Base-by-base conservation (phyloP, 2,329 filamentous ascomycete species). In the Paraphoma chrysanthemicola region DNA sequence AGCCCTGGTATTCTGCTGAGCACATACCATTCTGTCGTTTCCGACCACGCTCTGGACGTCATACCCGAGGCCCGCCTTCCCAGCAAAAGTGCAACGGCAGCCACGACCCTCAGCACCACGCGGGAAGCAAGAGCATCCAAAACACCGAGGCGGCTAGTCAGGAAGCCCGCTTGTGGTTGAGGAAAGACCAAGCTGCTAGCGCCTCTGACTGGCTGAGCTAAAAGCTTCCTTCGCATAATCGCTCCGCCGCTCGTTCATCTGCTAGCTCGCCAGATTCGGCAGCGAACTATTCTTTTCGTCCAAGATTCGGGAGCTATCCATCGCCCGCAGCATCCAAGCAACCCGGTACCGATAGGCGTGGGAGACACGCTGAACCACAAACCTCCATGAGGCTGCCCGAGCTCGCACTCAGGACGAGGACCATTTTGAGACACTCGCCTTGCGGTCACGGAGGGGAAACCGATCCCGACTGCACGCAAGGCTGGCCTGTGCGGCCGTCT, bases 21-120 rank as follows among this genome's bases (percentile, higher is more conserved):
- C 58, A 62, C 59, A 63, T 62, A 64, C 57, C 62, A 50, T 68
- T 57, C 64, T 63, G 64, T 67, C 60, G 63, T 70, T 66, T 62
- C 59, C 66, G 50, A 63, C 48, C 58, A 51, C 53, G 54, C 56
- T 58, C 54, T 55, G 50, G 60, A 48, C 60, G 54, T 62, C 51
- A 63, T 55, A 56, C 54, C 28, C 60, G 44, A 33, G n/a, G 28
- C 10, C 29, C 6, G 9, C 12, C 17, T 33, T 16, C n/a, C 33
- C 11, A 28, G n/a, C 12, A 29, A 36, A 36, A 36, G 9, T 36
- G 23, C 23, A 10, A 36, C 33, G 3, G 33, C 33, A 36, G 33
- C 33, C 2, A 36, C 33, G 33, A 14, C 18, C 18, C 28, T n/a
- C 7, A 29, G 23, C 43, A 23, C 43, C 43, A 29, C 41, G 11